A percentile compares a stretch with the other conserved stretches of the same genome.
Evolutionary conservation across 805 yeast species (phyloP).

Genomic region (Saturnispora halmiae): DNA sequence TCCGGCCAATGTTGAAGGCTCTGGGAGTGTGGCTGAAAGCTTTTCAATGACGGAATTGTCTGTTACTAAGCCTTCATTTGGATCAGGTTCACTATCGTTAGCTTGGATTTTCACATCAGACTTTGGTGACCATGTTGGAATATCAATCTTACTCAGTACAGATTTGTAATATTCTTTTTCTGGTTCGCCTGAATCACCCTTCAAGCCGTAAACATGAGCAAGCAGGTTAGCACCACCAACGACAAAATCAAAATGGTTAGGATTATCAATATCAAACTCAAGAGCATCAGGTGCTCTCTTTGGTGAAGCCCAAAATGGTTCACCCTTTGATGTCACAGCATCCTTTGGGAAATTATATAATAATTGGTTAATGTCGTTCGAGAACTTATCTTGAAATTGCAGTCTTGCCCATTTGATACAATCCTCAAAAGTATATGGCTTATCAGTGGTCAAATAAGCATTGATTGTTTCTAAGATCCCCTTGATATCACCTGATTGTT

Average conservation of each 20-base stretch:
- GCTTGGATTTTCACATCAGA: slow-evolving; percentile 74
- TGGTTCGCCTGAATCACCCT: slow-evolving; percentile 55
- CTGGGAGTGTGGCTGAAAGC: slow-evolving; percentile 74
- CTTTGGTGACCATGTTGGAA: slow-evolving; percentile 67
- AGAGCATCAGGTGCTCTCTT: slow-evolving; percentile 93
- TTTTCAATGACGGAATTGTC: slow-evolving; percentile 59
- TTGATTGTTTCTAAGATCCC: slow-evolving; percentile 75
- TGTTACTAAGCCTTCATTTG: slow-evolving; percentile 44
- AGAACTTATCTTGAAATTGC: slow-evolving; percentile 79
- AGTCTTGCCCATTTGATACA: slow-evolving; percentile 92
- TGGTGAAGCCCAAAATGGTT: slow-evolving; percentile 96
- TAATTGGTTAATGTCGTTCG: slow-evolving; percentile 80
- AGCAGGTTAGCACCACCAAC: slow-evolving; percentile 86
- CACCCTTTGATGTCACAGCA: slow-evolving; percentile 82
- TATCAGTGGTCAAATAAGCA: slow-evolving; percentile 54
- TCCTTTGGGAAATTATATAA: slow-evolving; percentile 92
- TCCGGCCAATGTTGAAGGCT: slow-evolving; percentile 82
- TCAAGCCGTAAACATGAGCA: slow-evolving; percentile 84
- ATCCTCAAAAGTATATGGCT: slow-evolving; percentile 87
- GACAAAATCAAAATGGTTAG: slow-evolving; percentile 73
- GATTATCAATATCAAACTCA: slow-evolving; percentile 61
- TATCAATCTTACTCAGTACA: slow-evolving; percentile 40
- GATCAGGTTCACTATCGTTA: slow-evolving; percentile 81
- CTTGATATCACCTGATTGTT: slow-evolving; percentile 87
- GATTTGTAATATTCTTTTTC: slow-evolving; percentile 40